Evolutionary conservation across 495 filamentous ascomycete species (phyloP).

Genomic region (Bathelium albidoporum): DNA sequence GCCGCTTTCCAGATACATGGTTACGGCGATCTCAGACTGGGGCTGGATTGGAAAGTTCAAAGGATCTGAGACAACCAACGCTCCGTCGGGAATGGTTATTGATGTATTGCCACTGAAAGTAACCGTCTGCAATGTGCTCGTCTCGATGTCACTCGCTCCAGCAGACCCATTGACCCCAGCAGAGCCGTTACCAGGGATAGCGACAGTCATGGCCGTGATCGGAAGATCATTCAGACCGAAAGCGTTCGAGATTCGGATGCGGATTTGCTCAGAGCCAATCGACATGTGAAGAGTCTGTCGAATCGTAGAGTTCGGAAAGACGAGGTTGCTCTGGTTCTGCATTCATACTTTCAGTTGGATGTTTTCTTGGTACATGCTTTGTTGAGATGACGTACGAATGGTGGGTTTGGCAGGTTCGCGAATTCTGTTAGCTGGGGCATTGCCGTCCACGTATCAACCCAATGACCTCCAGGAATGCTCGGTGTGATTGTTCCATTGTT

Average conservation of each 20-base stretch:
- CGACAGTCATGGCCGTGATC: conserved; percentile 50
- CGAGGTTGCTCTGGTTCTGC: conserved; percentile 24
- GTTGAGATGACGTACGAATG: conserved; percentile 41
- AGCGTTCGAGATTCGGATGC: conserved; percentile 57
- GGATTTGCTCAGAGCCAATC: conserved; percentile 43
- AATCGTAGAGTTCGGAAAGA: conserved; percentile 48
- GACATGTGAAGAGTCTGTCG: conserved; percentile 57
- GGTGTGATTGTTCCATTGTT: background rate
- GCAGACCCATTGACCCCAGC: conserved; percentile 26
- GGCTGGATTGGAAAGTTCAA: conserved; percentile 43
- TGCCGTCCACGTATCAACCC: conserved; percentile 56
- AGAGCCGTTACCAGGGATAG: conserved; percentile 35
- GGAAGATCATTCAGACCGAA: conserved; percentile 53
- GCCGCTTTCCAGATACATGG: conserved; percentile 48
- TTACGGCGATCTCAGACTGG: conserved; percentile 45
- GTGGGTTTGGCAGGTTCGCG: conserved; percentile 48
- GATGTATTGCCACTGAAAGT: conserved; percentile 46
- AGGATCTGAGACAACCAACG: conserved; percentile 53
- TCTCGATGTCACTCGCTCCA: conserved; percentile 44
- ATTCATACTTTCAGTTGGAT: conserved; percentile 13
- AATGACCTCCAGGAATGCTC: conserved; percentile 34
- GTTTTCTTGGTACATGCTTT: background rate
- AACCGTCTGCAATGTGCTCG: conserved; percentile 38
- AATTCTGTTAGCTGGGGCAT: conserved; percentile 59
- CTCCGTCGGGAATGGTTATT: conserved; percentile 47